Percentiles rank a stretch among this genome's conserved stretches.
Evolutionary conservation across 2,329 filamentous ascomycete genomes (phyloP).

Genomic region (Xylariaceae sp.): DNA sequence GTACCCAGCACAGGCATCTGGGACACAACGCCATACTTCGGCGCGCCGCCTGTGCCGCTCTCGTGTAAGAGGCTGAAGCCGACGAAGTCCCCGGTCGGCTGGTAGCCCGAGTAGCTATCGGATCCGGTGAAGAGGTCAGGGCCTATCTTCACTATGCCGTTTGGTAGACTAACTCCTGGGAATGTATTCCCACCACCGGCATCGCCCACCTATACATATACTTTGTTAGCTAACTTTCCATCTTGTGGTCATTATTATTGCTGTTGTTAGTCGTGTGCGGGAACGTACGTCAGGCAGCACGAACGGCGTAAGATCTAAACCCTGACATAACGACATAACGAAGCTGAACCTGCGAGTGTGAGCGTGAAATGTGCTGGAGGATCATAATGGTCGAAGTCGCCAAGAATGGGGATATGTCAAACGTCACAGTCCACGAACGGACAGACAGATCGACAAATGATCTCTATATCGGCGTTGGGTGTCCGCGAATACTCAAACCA

Average conservation of each 20-base stretch:
- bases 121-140: slow-evolving; percentile 46
- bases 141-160: slow-evolving; percentile 48
- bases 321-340: slow-evolving; percentile 7
- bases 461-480: neutral
- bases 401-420: neutral
- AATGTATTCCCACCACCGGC: slow-evolving; percentile 47
- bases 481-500: neutral
- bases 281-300: slow-evolving; percentile 17
- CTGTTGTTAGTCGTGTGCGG: neutral
- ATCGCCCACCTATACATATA: slow-evolving; percentile 42
- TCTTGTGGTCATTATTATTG: neutral
- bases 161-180: slow-evolving; percentile 45
- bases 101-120: slow-evolving; percentile 53
- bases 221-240: neutral
- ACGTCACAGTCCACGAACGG: neutral
- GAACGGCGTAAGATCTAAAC: slow-evolving; percentile 13
- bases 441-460: neutral
- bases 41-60: slow-evolving; percentile 63
- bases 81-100: slow-evolving; percentile 48
- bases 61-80: slow-evolving; percentile 64
- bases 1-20: slow-evolving; percentile 53
- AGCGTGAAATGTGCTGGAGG: neutral
- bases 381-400: slow-evolving; percentile 2
- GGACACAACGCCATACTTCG: slow-evolving; percentile 64
- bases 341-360: neutral